A percentile compares a stretch with the other conserved stretches of the same genome.
These are phyloP conservation scores for Entophlyctis helioformis DNA, from an alignment of 192 early-diverging fungal species.

Conservation along the genomic window DNA sequence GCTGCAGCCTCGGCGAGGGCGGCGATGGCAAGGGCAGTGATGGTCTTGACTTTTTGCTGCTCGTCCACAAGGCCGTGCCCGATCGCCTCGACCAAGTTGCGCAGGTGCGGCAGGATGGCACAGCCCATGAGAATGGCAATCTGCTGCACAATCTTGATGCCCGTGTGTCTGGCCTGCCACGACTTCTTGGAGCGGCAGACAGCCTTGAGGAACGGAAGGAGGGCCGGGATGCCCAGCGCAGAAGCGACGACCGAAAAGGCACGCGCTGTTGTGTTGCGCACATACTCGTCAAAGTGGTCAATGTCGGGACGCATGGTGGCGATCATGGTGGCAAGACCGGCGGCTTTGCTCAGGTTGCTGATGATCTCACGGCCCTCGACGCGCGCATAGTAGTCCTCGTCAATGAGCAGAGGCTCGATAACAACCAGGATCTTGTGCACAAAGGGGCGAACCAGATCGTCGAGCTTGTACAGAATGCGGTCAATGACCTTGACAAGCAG, in stretches of 20 bases:
- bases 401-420: slow-evolving; percentile 93
- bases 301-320: slow-evolving; percentile 99
- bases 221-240: slow-evolving; percentile 83
- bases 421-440: slow-evolving; percentile 99
- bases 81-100: slow-evolving; percentile 83
- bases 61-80: slow-evolving; percentile 88
- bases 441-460: slow-evolving; percentile 89
- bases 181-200: slow-evolving; percentile 91
- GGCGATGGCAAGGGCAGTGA: slow-evolving; percentile 86
- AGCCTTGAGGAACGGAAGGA: slow-evolving; percentile 91
- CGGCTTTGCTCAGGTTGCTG: slow-evolving; percentile 92
- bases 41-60: slow-evolving; percentile 91
- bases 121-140: slow-evolving; percentile 91
- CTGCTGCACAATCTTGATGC: slow-evolving; percentile 95
- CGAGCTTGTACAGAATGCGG: slow-evolving; percentile 88
- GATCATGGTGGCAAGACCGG: slow-evolving; percentile 95
- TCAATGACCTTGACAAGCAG: slow-evolving; percentile 97
- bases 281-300: slow-evolving; percentile 95
- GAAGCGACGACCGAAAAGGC: slow-evolving; percentile 96
- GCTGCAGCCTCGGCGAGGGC: slow-evolving; percentile 94
- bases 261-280: slow-evolving; percentile 93
- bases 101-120: slow-evolving; percentile 88
- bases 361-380: slow-evolving; percentile 97
- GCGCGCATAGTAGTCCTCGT: slow-evolving; percentile 94
- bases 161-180: slow-evolving; percentile 98